Conservation (phyloP, 805 yeast genomes). For the Teunomyces panamensis region DNA sequence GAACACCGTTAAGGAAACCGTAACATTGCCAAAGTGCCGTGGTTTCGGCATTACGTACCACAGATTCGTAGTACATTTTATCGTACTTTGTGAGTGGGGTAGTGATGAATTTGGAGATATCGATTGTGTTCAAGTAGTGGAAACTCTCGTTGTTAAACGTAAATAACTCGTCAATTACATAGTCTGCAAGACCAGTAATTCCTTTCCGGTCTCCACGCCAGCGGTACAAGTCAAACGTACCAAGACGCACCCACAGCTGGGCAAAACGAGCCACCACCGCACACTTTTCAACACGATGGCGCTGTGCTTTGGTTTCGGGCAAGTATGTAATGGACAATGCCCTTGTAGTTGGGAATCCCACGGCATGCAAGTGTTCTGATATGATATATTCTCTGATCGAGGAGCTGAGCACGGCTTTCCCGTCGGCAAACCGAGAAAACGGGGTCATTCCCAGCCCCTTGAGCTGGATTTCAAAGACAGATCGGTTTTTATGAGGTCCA, state of each 20-base stretch:
- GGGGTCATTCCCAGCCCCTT: slow-evolving; percentile 95
- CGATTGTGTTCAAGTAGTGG: slow-evolving; percentile 10
- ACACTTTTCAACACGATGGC: slow-evolving; percentile 72
- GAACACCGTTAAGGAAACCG: slow-evolving; percentile 91
- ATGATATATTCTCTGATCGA: slow-evolving; percentile 84
- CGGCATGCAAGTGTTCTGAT: slow-evolving; percentile 73
- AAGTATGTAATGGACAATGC: slow-evolving; percentile 70
- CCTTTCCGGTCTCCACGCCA: slow-evolving; percentile 69
- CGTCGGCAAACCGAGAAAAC: slow-evolving; percentile 92
- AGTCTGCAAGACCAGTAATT: slow-evolving; percentile 62
- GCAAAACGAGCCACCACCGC: slow-evolving; percentile 86
- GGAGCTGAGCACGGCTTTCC: slow-evolving; percentile 87
- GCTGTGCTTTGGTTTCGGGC: slow-evolving; percentile 74
- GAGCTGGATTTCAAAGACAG: slow-evolving; percentile 65
- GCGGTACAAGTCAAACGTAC: slow-evolving; percentile 81
- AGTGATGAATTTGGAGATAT: not conserved
- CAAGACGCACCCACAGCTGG: slow-evolving; percentile 81
- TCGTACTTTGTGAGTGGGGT: slow-evolving; percentile 56
- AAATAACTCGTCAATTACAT: slow-evolving; percentile 65
- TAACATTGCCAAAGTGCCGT: slow-evolving; percentile 87
- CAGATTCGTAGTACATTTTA: slow-evolving; percentile 65
- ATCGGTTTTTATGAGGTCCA: slow-evolving; percentile 22
- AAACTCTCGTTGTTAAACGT: slow-evolving; percentile 29
- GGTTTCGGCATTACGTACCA: slow-evolving; percentile 68
- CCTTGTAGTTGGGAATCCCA: slow-evolving; percentile 85